Percentiles rank a stretch among this genome's conserved stretches.
Conservation (phyloP, 2,329 filamentous ascomycete genomes). For the Beauveria caledonica region DNA sequence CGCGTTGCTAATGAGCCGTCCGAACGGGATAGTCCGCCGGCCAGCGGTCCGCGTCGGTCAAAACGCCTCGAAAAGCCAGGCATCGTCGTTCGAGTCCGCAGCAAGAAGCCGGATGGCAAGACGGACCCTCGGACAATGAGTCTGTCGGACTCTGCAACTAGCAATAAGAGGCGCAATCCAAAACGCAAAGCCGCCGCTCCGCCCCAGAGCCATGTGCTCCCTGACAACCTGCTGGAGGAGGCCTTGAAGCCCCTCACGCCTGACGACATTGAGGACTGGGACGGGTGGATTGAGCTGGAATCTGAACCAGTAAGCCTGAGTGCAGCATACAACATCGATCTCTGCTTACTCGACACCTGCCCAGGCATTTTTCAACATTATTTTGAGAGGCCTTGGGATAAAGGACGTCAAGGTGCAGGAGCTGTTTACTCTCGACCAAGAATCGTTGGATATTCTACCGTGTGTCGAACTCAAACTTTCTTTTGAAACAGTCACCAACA, state of each 20-base stretch:
- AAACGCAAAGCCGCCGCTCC: constrained; percentile 36
- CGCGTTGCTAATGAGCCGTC: not conserved
- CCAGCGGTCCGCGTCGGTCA: not conserved
- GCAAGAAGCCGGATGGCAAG: not conserved
- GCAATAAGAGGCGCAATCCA: constrained; percentile 28
- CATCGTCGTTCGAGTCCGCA: not conserved
- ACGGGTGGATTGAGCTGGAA: constrained; percentile 76
- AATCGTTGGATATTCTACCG: constrained; percentile 55
- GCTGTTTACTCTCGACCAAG: constrained; percentile 63
- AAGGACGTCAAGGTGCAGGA: constrained; percentile 67
- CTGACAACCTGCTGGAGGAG: constrained; percentile 36
- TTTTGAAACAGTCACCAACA: constrained; percentile 9
- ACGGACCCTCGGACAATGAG: not conserved
- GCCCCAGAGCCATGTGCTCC: constrained; percentile 19
- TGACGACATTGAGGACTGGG: constrained; percentile 53
- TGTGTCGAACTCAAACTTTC: constrained; percentile 27
- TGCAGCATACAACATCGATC: not conserved
- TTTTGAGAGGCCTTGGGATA: constrained; percentile 72
- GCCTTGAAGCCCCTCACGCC: constrained; percentile 38
- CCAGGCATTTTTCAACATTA: constrained; percentile 76
- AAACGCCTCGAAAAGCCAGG: not conserved
- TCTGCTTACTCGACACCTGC: constrained; percentile 12
- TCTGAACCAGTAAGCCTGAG: constrained; percentile 65
- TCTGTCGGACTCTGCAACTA: constrained; percentile 11
- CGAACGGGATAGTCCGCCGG: not conserved